A percentile compares a stretch with the other conserved stretches of the same genome.
Conservation (phyloP, 257 asterid species). For the Rauvolfia tetraphylla region DNA sequence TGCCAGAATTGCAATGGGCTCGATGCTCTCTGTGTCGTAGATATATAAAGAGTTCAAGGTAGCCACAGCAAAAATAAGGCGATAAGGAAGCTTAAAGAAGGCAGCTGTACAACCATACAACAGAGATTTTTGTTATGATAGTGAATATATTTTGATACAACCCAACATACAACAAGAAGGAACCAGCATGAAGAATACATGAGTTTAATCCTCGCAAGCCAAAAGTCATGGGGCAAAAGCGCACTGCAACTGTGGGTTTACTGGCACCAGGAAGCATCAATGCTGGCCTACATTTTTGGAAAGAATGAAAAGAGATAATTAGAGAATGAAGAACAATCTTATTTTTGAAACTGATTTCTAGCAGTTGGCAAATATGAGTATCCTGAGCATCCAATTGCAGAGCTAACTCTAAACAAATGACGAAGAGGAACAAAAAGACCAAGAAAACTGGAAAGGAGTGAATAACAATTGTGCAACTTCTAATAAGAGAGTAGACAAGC, state of each 20-base stretch:
- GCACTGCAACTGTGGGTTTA: slow-evolving; percentile 92
- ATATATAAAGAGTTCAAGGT: slow-evolving; percentile 83
- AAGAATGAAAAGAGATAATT: slow-evolving; percentile 18
- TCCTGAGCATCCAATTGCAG: neutral
- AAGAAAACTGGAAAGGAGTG: neutral
- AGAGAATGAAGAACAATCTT: neutral
- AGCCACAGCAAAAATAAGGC: slow-evolving; percentile 90
- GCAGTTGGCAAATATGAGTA: neutral
- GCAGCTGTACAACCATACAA: slow-evolving; percentile 44
- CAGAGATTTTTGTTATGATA: slow-evolving; percentile 21
- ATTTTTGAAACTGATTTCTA: neutral
- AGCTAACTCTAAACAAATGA: neutral
- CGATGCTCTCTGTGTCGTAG: slow-evolving; percentile 85
- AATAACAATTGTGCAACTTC: neutral
- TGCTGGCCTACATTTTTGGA: slow-evolving; percentile 66
- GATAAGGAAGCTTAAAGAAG: slow-evolving; percentile 79
- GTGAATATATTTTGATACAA: neutral
- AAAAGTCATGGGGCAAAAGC: slow-evolving; percentile 80
- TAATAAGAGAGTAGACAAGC: slow-evolving; percentile 11
- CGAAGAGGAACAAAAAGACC: neutral
- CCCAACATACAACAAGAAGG: slow-evolving; percentile 2
- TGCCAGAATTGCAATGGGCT: slow-evolving; percentile 77
- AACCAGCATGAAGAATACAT: slow-evolving; percentile 36
- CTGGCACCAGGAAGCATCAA: slow-evolving; percentile 97
- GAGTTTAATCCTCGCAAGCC: slow-evolving; percentile 58